Percentiles rank a stretch among this genome's conserved stretches.
Conservation (phyloP, 345 rosid species). For the Noccaea bulbosa region DNA sequence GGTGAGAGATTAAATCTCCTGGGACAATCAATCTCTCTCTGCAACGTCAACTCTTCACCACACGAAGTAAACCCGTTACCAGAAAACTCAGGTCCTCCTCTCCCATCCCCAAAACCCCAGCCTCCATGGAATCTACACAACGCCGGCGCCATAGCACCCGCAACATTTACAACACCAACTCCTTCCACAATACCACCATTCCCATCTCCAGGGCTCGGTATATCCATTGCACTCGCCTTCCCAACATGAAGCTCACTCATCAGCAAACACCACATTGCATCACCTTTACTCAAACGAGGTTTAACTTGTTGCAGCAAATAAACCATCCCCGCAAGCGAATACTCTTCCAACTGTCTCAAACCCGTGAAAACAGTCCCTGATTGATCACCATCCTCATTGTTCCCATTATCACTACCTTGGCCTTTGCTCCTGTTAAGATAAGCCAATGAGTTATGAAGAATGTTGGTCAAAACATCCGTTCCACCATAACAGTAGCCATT, state of each 20-base stretch:
- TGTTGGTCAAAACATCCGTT: slow-evolving; percentile 81
- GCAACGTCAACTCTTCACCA: slow-evolving; percentile 53
- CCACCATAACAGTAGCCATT: slow-evolving; percentile 90
- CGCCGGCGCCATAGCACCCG: slow-evolving; percentile 58
- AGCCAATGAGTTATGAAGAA: slow-evolving; percentile 71
- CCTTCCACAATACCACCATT: slow-evolving; percentile 46
- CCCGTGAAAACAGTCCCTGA: slow-evolving; percentile 62
- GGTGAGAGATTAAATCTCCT: slow-evolving; percentile 87
- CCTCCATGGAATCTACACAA: slow-evolving; percentile 85
- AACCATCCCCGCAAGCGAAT: slow-evolving; percentile 79
- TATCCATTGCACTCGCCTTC: slow-evolving; percentile 68
- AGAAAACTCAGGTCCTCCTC: slow-evolving; percentile 57
- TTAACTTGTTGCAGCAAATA: slow-evolving; percentile 86
- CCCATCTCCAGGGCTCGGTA: slow-evolving; percentile 48
- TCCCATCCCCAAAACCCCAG: slow-evolving; percentile 79
- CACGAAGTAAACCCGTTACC: slow-evolving; percentile 56
- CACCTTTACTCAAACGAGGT: slow-evolving; percentile 84
- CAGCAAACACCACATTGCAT: slow-evolving; percentile 97
- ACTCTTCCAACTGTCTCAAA: slow-evolving; percentile 80
- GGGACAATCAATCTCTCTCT: slow-evolving; percentile 82
- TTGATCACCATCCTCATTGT: slow-evolving; percentile 47
- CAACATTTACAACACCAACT: too few relatives aligned
- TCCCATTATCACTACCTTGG: slow-evolving; percentile 41
- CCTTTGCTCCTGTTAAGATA: slow-evolving; percentile 59
- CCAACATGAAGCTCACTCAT: slow-evolving; percentile 93